Conservation (phyloP, 176 grass and related monocot genomes). For the Oryza meyeriana region DNA sequence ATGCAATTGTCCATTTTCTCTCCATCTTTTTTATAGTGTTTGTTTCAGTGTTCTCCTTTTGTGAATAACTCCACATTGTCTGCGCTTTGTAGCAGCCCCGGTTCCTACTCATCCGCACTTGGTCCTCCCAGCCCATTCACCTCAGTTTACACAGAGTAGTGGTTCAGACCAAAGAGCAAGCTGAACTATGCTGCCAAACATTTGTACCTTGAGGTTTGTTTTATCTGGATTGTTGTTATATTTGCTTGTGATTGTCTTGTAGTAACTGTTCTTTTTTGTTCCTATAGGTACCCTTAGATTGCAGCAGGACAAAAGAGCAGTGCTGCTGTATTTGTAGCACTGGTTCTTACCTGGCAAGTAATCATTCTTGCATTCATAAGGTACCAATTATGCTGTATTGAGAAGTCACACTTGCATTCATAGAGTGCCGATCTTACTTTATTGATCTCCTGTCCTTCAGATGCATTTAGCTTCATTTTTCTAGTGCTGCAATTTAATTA, state of each 20-base stretch:
- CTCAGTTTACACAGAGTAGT: slow-evolving; percentile 67
- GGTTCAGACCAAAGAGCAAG: slow-evolving; percentile 86
- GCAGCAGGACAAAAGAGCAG: slow-evolving; percentile 83
- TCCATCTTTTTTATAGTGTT: background rate
- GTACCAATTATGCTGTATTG: background rate
- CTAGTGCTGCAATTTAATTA: background rate
- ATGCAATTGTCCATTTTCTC: background rate
- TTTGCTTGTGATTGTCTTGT: background rate
- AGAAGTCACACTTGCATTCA: background rate
- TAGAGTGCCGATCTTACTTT: background rate
- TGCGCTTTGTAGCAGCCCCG: slow-evolving; percentile 46
- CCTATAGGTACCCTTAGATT: slow-evolving; percentile 78
- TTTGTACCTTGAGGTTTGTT: slow-evolving; percentile 62
- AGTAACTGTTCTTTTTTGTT: slow-evolving; percentile 8
- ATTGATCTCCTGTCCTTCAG: background rate
- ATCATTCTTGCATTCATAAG: slow-evolving; percentile 4
- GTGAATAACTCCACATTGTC: slow-evolving; percentile 11
- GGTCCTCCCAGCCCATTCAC: slow-evolving; percentile 59
- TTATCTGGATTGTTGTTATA: background rate
- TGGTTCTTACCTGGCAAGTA: slow-evolving; percentile 67
- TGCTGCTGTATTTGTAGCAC: slow-evolving; percentile 57
- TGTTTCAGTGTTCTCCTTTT: background rate
- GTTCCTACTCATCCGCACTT: slow-evolving; percentile 65
- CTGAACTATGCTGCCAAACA: slow-evolving; percentile 50
- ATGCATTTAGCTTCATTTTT: background rate